These are phyloP conservation scores for Azolla pinnata DNA, from an alignment of 75 land plant species.

Conservation along the genomic window DNA sequence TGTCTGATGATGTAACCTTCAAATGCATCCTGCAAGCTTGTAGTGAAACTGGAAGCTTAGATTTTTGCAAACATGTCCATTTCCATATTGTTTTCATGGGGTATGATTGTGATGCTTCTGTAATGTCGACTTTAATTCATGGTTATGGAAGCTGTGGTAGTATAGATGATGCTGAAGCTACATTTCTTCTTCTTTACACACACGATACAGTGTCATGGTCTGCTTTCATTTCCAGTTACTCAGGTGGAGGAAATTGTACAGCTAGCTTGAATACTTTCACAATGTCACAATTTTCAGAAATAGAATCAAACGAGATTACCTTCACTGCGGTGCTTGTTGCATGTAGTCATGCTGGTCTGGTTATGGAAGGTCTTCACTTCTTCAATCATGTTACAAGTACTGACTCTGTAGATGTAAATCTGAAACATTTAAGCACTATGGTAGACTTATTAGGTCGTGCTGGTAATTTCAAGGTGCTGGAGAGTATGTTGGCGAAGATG, in stretches of 20 bases:
- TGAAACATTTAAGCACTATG: slow-evolving; percentile 60
- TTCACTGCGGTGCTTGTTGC: slow-evolving; percentile 60
- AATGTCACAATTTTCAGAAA: slow-evolving; percentile 32
- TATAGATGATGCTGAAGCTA: not conserved
- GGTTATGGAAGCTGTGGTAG: not conserved
- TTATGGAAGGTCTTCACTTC: slow-evolving; percentile 41
- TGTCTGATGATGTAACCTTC: slow-evolving; percentile 19
- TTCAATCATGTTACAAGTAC: slow-evolving; percentile 43
- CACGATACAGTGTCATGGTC: slow-evolving; percentile 1
- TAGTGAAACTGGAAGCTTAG: slow-evolving; percentile 17
- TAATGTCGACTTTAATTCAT: not conserved
- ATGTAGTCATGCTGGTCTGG: slow-evolving; percentile 58
- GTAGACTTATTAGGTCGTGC: slow-evolving; percentile 69
- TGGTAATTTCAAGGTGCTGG: slow-evolving; percentile 52
- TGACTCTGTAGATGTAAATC: slow-evolving; percentile 30
- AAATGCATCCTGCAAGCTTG: slow-evolving; percentile 26
- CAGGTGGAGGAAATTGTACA: not conserved
- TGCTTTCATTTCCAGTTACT: not conserved
- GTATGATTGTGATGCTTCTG: not conserved
- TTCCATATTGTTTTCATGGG: not conserved
- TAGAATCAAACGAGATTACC: slow-evolving; percentile 64
- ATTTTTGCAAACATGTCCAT: not conserved
- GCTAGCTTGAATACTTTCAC: slow-evolving; percentile 28
- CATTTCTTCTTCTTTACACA: not conserved
- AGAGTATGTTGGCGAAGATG: slow-evolving; percentile 39